Base-by-base conservation (phyloP, 768 basidiomycete genomes). In the Naematelia encephala region DNA sequence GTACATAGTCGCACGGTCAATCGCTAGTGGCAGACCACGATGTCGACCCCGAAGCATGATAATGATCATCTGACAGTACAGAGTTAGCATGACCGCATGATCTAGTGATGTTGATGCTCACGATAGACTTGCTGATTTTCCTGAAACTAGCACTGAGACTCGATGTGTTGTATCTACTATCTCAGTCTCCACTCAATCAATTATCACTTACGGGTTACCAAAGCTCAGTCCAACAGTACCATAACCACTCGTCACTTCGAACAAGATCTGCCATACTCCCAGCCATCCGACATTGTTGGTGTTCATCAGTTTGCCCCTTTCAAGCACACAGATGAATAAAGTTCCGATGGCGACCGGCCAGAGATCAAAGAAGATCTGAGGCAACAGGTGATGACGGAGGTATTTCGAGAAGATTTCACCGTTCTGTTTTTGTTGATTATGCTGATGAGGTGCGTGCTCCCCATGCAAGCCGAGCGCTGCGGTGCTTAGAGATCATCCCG, bases 171-270 rank as follows among this genome's bases (percentile, higher is more conserved):
- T 43, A 52, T 13, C 51, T 52, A 27, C 8, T n/a, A 39, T 8
- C 16, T 39, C 34, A 39, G 34, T 39, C 34, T 8, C 8, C 34
- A 16, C 34, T 39, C 8, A 16, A 52, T 52, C 25, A 34, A 10
- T 22, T 16, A 52, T 13, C 8, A 13, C 51, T 29, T 30, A 56
- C 54, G 54, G 54, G 26, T 59, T 56, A 8, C 57, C 58, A 39
- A 51, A 59, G 30, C 54, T 59, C 47, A 59, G 13, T 4, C 62
- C 62, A 12, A 63, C 55, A 13, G 58, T 63, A 3, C 47, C 62
- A 53, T 63, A 63, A 5, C 48, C 62, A 29, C 54, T 56, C n/a
- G 62, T 63, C 43, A 59, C 62, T 27, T 63, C 62, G 39, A 63
- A 63, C 16, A 63, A n/a, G 11, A 63, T 53, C 25, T 55, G 53